Evolutionary conservation across 345 rosid species (phyloP), one percentile per base, ranked within the genome.

Genomic region (Salix udensis): DNA sequence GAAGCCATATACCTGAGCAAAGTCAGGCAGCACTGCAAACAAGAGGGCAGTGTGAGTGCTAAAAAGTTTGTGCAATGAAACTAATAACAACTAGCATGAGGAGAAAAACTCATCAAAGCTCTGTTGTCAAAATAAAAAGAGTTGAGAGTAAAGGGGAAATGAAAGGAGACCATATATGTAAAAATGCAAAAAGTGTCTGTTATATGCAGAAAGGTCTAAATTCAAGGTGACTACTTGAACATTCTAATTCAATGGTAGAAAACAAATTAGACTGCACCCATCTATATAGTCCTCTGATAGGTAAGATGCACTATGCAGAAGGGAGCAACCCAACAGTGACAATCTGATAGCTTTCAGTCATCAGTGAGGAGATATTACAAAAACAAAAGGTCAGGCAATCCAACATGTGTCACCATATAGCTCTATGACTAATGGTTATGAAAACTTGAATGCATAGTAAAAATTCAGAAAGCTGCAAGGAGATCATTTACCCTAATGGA

Each of bases 1-100:
- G 88, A 96, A 96, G 75, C 89, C 87, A 84, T 96, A 96, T 30
- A 96, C 98, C 84, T 89, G 85, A 26, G 93, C 83, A 71, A 96
- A 96, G 88, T 96, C 94, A 2, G 99, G 99, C 86, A 86, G 77
- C 79, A 83, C 98, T 96, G 96, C 87, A 76, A 36, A 28, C 3
- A 61, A 28, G 31, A 71, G 18, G 62, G 39, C 53, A 19, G 19
- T 13, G n/a, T 62, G 18, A 78, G 77, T 30, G 34, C 44, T 37
- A n/a, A 7, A 8, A 28, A 42, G 23, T 9, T 10, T 44, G 36
- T 3, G 7, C 64, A 58, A 28, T 4, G 18, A 60, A 58, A 23
- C 24, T 23, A 58, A 58, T 14, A 46, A 46, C 12, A 10, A 26
- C 12, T 24, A 68, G 30, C 37, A 19, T 16, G 66, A 67, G 16